Evolutionary conservation across 1,139 yeast genomes (phyloP), one percentile per base, ranked within the genome.

Genomic region (Debaryomyces robertsiae): DNA sequence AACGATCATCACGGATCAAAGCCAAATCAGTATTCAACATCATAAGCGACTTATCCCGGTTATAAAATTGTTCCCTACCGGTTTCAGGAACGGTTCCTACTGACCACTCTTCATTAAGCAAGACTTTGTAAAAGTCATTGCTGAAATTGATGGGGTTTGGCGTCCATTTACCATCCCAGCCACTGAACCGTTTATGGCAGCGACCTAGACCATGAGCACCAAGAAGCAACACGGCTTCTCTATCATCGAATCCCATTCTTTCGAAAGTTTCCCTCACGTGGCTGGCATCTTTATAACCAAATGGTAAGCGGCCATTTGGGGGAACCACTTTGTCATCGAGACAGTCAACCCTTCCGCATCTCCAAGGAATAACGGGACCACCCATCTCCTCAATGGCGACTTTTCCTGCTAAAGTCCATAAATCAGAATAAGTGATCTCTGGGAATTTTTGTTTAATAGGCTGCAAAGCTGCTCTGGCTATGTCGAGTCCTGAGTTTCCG

Each of bases 161-260:
- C 0, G 75, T 68, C 77, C 77, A 70, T 44, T 62, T 58, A 2
- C 77, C 77, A 33, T 67, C 67, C 61, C 72, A 72, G 5, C 77
- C 76, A 48, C 75, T 67, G 38, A 55, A 69, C 37, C 73, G 63
- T 39, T 74, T 69, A 54, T 82, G 88, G 49, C 86, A 79, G 31
- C 87, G 67, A 13, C 89, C 89, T 17, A 82, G 58, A 25, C 79
- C 75, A 59, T 82, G 88, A 2, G 84, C 84, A 9, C 89, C 89
- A 27, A 78, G 61, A 30, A 82, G 60, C 1, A 81, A 80, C 9
- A 82, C 89, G 22, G 79, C 76, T 55, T 82, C 88, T 52, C 72
- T 75, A 53, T 79, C 84, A 50, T 67, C 70, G 55, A 82, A 79
- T 1, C 89, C 89, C 75, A 82, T 71, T 46, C 84, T 65, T 3